Evolutionary conservation across 768 basidiomycete species (phyloP).

Genomic region (Brasilioporus rufonigricans): DNA sequence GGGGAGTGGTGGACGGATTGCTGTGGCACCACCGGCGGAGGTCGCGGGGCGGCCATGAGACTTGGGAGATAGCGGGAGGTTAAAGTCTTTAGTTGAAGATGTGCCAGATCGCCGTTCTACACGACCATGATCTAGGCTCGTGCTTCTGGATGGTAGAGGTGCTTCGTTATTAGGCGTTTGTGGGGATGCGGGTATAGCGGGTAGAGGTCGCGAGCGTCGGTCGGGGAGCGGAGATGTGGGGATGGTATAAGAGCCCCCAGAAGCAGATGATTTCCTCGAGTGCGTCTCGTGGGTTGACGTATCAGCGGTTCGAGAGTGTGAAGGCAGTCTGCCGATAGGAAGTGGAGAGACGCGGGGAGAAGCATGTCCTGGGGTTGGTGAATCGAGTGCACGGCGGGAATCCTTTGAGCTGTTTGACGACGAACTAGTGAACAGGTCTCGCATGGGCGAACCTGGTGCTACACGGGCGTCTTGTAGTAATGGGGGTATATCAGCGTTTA

Average conservation of each 20-base stretch:
- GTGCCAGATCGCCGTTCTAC: conserved; percentile 10
- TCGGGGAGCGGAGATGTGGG: conserved; percentile 9
- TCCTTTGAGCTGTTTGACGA: conserved; percentile 28
- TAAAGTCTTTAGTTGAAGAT: conserved; percentile 1
- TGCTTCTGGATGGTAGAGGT: conserved; percentile 17
- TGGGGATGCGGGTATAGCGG: conserved; percentile 33
- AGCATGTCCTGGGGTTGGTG: conserved; percentile 6
- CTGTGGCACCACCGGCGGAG: conserved; percentile 31
- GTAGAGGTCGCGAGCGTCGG: conserved; percentile 17
- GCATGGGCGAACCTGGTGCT: conserved; percentile 18
- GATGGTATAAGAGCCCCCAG: conserved; percentile 5
- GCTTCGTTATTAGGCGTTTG: conserved; percentile 15
- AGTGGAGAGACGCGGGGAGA: conserved; percentile 11
- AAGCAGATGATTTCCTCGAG: conserved; percentile 26
- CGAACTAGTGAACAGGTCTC: conserved; percentile 20
- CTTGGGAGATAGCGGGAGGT: conserved; percentile 10
- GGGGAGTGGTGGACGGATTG: conserved; percentile 4
- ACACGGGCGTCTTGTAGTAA: conserved; percentile 10
- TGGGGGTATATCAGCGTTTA: conserved; percentile 10
- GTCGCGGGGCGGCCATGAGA: conserved; percentile 38
- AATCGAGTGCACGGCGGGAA: conserved; percentile 22
- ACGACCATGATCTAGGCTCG: conserved; percentile 18
- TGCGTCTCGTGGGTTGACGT: conserved; percentile 10
- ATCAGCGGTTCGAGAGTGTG: conserved; percentile 1
- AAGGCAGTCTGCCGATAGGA: conserved; percentile 11